Percentiles rank a stretch among this genome's conserved stretches.
Evolutionary conservation across 192 early-diverging fungal species (phyloP).

Genomic region (Dissophora globulifera): DNA sequence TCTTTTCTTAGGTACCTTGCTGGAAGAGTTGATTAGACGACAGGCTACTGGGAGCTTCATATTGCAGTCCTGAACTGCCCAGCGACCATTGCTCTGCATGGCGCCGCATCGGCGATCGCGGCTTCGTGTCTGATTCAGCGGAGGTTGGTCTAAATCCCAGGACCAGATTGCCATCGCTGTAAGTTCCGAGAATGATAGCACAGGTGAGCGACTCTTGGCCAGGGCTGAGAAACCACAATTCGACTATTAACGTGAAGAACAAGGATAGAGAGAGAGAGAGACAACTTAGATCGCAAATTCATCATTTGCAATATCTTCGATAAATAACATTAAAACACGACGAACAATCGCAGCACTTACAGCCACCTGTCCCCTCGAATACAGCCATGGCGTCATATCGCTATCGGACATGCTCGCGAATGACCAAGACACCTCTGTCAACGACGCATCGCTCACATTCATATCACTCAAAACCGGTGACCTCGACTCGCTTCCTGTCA

Average conservation of each 20-base stretch:
- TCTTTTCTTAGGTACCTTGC: conserved; percentile 2
- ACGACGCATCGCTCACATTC: too few relatives aligned
- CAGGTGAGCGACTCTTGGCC: neutral
- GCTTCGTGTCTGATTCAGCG: conserved; percentile 10
- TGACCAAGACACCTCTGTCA: conserved; percentile 18
- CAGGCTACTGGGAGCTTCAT: conserved; percentile 43
- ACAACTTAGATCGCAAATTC: too few relatives aligned
- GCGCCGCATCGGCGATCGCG: conserved; percentile 34
- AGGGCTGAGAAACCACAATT: conserved; percentile 30
- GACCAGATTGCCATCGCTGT: conserved; percentile 50
- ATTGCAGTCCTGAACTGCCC: conserved; percentile 44
- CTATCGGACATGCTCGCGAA: conserved; percentile 44
- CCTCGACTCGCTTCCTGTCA: conserved; percentile 22
- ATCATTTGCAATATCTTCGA: neutral
- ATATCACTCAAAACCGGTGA: too few relatives aligned
- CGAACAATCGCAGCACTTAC: conserved; percentile 14
- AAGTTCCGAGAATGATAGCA: conserved; percentile 28
- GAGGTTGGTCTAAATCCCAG: conserved; percentile 48
- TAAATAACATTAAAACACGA: neutral
- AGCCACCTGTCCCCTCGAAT: conserved; percentile 17
- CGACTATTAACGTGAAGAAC: conserved; percentile 11
- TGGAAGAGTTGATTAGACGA: conserved; percentile 25
- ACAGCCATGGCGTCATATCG: conserved; percentile 23
- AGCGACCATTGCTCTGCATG: conserved; percentile 49
- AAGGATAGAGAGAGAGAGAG: too few relatives aligned